Evolutionary conservation across 2,329 filamentous ascomycete species (phyloP).

Genomic region (Aspergillus sp.): DNA sequence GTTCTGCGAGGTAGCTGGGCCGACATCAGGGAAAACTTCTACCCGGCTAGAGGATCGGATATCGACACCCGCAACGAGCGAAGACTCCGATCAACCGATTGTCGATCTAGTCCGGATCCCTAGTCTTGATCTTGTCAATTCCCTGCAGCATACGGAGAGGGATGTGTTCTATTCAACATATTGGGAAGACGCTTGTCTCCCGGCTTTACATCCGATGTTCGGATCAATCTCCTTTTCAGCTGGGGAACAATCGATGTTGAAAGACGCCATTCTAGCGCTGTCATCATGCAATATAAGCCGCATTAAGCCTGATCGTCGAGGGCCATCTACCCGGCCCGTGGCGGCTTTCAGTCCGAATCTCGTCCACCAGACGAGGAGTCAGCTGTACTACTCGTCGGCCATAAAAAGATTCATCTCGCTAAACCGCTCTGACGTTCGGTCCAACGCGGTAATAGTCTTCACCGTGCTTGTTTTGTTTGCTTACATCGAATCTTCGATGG

Average conservation of each 20-base stretch:
- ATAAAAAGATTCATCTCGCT: constrained; percentile 11
- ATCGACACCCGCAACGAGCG: too few relatives aligned
- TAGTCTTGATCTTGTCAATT: constrained; percentile 14
- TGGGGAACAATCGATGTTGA: constrained; percentile 6
- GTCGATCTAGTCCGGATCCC: too few relatives aligned
- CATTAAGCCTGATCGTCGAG: constrained; percentile 13
- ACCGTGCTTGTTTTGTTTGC: constrained; percentile 20
- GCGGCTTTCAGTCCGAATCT: constrained; percentile 16
- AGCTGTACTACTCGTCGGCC: constrained; percentile 26
- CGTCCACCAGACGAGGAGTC: constrained; percentile 23
- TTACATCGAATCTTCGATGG: constrained; percentile 24
- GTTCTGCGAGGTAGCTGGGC: constrained; percentile 5
- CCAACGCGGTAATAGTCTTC: constrained; percentile 8
- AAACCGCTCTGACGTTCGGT: constrained; percentile 2
- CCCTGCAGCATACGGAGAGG: constrained; percentile 21
- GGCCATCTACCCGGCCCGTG: neutral
- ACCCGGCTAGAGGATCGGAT: neutral
- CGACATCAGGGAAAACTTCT: neutral
- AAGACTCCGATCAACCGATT: too few relatives aligned
- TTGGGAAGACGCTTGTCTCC: constrained; percentile 25
- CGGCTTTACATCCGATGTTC: constrained; percentile 25
- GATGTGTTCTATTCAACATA: constrained; percentile 26
- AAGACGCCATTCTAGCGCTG: constrained; percentile 20
- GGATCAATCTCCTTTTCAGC: constrained; percentile 1
- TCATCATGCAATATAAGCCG: constrained; percentile 24